Evolutionary conservation across 345 rosid species (phyloP).

Genomic region (Cardamine resedifolia): DNA sequence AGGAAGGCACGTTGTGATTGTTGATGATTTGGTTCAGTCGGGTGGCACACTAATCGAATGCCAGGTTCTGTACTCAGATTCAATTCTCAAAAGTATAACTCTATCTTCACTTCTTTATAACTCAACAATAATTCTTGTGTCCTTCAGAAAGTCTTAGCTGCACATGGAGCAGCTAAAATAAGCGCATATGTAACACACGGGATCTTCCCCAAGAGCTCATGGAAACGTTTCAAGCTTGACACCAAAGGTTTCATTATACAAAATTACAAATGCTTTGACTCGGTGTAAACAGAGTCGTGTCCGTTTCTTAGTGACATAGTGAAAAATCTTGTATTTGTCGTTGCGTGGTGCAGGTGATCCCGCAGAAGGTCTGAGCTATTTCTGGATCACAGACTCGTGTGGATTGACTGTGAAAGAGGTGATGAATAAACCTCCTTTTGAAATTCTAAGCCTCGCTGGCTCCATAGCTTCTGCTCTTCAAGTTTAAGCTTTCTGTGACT

Average conservation of each 20-base stretch:
- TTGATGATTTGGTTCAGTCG: conserved; percentile 97
- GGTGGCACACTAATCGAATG: conserved; percentile 96
- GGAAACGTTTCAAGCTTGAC: conserved; percentile 84
- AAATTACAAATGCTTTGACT: no score
- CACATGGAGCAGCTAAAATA: conserved; percentile 83
- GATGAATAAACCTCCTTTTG: conserved; percentile 67
- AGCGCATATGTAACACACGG: conserved; percentile 98
- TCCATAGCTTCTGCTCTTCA: conserved; percentile 88
- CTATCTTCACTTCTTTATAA: background rate
- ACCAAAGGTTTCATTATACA: conserved; percentile 84
- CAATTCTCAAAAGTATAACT: conserved; percentile 6
- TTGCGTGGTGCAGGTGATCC: conserved; percentile 54
- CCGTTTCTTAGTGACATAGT: background rate
- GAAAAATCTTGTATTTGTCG: background rate
- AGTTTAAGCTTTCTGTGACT: conserved; percentile 38
- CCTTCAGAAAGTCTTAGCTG: conserved; percentile 81
- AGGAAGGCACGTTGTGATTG: conserved; percentile 91
- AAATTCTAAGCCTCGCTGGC: conserved; percentile 87
- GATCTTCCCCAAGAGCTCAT: conserved; percentile 84
- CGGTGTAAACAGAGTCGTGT: background rate
- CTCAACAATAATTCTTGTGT: background rate
- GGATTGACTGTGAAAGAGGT: conserved; percentile 77
- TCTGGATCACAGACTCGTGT: conserved; percentile 98
- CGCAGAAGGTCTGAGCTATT: conserved; percentile 66
- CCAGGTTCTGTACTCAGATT: conserved; percentile 57